A percentile compares a stretch with the other conserved stretches of the same genome.
Evolutionary conservation across 2,329 filamentous ascomycete species (phyloP).

Genomic region (Cladosporium oxysporum): DNA sequence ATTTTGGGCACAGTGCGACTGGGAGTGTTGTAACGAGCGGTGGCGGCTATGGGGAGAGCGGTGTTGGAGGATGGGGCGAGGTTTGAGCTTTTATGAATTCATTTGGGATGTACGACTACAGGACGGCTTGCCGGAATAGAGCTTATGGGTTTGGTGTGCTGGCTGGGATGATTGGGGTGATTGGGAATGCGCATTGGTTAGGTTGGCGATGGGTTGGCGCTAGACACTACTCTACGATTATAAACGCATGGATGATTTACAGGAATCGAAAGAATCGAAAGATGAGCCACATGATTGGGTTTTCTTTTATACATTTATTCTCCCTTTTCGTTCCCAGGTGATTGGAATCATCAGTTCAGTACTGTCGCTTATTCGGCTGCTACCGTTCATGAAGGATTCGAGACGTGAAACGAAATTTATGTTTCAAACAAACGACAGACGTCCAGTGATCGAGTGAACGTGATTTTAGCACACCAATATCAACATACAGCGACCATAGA

Average conservation of each 20-base stretch:
- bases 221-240: constrained; percentile 1
- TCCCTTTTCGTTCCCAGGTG: too few species aligned
- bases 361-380: neutral
- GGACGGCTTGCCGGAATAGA: neutral
- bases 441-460: neutral
- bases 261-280: neutral
- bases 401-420: neutral
- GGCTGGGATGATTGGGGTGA: neutral
- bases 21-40: constrained; percentile 39
- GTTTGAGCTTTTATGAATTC: constrained; percentile 46
- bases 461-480: neutral
- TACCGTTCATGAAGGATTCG: neutral
- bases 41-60: constrained; percentile 50
- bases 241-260: neutral
- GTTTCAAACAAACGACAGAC: neutral
- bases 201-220: neutral
- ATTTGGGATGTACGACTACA: neutral
- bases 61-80: constrained; percentile 72
- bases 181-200: neutral
- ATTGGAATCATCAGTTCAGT: neutral
- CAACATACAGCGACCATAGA: neutral
- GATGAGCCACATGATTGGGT: neutral
- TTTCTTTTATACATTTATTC: too few species aligned
- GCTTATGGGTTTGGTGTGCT: neutral
- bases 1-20: constrained; percentile 79